phyloP scores from a whole-genome alignment of 2,329 filamentous ascomycete genomes.

The Cordyceps farinosa region DNA sequence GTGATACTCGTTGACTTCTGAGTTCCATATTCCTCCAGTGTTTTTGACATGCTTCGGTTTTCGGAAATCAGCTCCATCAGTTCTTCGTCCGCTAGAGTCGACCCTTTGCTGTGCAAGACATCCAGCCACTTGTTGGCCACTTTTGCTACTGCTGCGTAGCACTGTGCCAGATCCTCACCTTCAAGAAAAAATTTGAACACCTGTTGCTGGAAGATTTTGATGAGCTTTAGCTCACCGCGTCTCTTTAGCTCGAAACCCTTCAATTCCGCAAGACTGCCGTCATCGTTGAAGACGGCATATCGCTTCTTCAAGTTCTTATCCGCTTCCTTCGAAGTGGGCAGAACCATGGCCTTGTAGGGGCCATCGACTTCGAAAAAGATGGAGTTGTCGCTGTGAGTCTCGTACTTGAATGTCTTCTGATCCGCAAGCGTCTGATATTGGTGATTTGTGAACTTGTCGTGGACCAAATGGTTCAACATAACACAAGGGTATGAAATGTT shows the following conservation, averaged over 20 bases:
- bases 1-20: constrained; percentile 99
- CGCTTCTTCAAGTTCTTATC: constrained; percentile 99
- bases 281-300: constrained; percentile 98
- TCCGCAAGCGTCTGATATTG: constrained; percentile 92
- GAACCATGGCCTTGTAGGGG: constrained; percentile 93
- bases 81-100: constrained; percentile 90
- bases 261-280: constrained; percentile 88
- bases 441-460: constrained; percentile 91
- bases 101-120: constrained; percentile 82
- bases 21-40: constrained; percentile 87
- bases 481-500: constrained; percentile 97
- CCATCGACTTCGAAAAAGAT: constrained; percentile 99
- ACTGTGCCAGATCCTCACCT: constrained; percentile 80
- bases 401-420: constrained; percentile 76
- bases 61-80: constrained; percentile 99
- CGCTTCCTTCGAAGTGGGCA: constrained; percentile 97
- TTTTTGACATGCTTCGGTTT: constrained; percentile 97
- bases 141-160: constrained; percentile 86
- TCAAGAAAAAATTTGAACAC: constrained; percentile 99
- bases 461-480: constrained; percentile 97
- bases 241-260: constrained; percentile 98
- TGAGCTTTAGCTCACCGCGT: constrained; percentile 94
- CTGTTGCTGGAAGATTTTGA: constrained; percentile 99
- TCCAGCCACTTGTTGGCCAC: constrained; percentile 97
- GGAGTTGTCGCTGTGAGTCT: constrained; percentile 96